Base-by-base conservation (phyloP, 352 stramenopile genomes). In the Saprolegnia parasitica region DNA sequence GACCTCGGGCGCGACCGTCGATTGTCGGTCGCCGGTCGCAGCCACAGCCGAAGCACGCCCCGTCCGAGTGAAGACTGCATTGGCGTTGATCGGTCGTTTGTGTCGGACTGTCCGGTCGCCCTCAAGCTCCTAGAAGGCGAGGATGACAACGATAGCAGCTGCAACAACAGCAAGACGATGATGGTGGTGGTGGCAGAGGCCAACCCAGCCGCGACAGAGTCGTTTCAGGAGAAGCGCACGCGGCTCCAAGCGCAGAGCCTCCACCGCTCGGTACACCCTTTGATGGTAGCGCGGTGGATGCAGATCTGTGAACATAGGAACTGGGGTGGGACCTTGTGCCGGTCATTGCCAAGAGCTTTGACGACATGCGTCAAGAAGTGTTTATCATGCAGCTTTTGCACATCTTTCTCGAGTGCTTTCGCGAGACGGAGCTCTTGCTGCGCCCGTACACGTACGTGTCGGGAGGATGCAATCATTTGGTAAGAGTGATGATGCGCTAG, bases 321-420 rank as follows among this genome's bases (percentile, higher is more conserved):
- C 76, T 86, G 11, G 90, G 87, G 20, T 98, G 89, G 88, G 84
- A 96, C 55, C 73, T 98, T 24, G 73, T 87, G 60, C 84, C 86
- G 18, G 88, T 98, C 37, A 98, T 99, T 76, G 92, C 98, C 4
- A 99, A 99, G 77, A 98, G 90, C 23, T 98, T 98, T 68, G 96
- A 99, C 75, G 96, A 99, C 77, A 87, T 99, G 76, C 81, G 96
- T 5, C 96, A 99, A 77, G 96, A 99, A 72, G 91, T 97, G 9
- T 98, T 98, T 77, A 87, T 97, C 9, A 86, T 98, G 73, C 93
- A 98, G 77, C 81, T 98, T 0, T 95, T 99, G 49, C 84, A 93
- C 49, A 75, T 98, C 37, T 98, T 94, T 66, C 79, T 93, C 45
- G 83, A 97, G 60, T 97, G 97, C 74, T 99, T 98, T 71, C 79